Base-by-base conservation (phyloP, 2,329 filamentous ascomycete genomes). In the Bipolaris sorokiniana region DNA sequence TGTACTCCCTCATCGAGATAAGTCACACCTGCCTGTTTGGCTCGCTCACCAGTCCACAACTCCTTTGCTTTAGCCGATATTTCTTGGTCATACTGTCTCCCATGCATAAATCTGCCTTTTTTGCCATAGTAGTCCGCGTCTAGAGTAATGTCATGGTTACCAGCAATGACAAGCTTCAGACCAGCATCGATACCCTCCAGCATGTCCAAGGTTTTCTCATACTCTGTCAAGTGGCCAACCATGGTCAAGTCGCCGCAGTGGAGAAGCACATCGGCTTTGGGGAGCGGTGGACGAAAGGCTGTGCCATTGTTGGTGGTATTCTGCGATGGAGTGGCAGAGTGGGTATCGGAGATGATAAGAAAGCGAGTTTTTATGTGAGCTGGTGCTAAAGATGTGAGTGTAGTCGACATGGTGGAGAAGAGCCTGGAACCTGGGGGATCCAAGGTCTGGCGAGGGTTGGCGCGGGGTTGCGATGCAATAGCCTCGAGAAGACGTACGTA, bases 141-240 rank as follows among this genome's bases (percentile, higher is more conserved):
- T 1, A 88, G 77, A 3, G 81, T 82, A 41, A 86, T 61, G 20
- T 63, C 61, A 71, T 88, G 86, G 65, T 88, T 88, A 0, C 86
- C 86, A 0, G 86, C 82, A 57, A 88, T 87, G 18, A 88, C 81
- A 22, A 88, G 76, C 65, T 88, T 88, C 5, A 88, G 70, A 7
- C 81, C 79, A 1, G 84, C 84, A 13, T 83, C 74, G 34, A 84
- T 79, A 1, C 65, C 63, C 11, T 74, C 70, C 6, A 88, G 76
- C 72, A 84, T 78, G 5, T 77, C 65, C 13, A 86, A 64, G 2
- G 81, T 79, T 10, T 65, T 58, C 28, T 78, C 65, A 64, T 85
- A 84, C 65, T 87, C 82, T 13, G 69, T 40, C 10, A 78, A 54
- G 10, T 74, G 73, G 5, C 84, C 84, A 34, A 79, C 73, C 69